Conservation (phyloP, 2,329 filamentous ascomycete species). For the Alternaria alternata region DNA sequence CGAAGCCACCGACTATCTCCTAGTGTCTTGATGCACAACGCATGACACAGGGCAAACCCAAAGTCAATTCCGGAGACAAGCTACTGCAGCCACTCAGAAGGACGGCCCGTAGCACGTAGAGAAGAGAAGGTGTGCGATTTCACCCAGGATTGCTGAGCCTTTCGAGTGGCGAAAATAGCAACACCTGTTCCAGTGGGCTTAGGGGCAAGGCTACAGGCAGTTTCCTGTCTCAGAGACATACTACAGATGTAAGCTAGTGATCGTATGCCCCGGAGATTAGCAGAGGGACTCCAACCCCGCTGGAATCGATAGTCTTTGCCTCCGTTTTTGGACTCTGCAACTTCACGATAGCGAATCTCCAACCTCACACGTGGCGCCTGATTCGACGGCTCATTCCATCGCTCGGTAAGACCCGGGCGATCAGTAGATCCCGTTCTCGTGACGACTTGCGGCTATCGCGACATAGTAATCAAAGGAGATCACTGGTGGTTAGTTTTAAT, state of each 20-base stretch:
- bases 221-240: constrained; percentile 14
- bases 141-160: constrained; percentile 10
- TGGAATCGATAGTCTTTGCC: constrained; percentile 24
- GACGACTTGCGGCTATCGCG: constrained; percentile 2
- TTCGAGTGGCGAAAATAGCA: constrained; percentile 12
- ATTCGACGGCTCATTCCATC: constrained; percentile 1
- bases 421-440: constrained; percentile 12
- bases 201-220: constrained; percentile 9
- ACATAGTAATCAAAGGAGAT: not conserved
- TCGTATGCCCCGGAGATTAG: constrained; percentile 17
- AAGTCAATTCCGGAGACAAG: constrained; percentile 19
- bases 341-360: not conserved
- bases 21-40: constrained; percentile 31
- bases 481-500: not conserved
- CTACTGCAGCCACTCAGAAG: constrained; percentile 18
- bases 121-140: constrained; percentile 13
- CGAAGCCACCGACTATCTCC: constrained; percentile 17
- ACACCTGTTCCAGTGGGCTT: constrained; percentile 13
- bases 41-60: constrained; percentile 26
- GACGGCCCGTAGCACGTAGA: constrained; percentile 10
- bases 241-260: constrained; percentile 15
- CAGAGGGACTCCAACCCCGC: constrained; percentile 11
- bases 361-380: not conserved
- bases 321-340: constrained; percentile 19
- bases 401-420: constrained; percentile 5